phyloP scores from a whole-genome alignment of 306 rosid species.

The Prosopis cineraria region DNA sequence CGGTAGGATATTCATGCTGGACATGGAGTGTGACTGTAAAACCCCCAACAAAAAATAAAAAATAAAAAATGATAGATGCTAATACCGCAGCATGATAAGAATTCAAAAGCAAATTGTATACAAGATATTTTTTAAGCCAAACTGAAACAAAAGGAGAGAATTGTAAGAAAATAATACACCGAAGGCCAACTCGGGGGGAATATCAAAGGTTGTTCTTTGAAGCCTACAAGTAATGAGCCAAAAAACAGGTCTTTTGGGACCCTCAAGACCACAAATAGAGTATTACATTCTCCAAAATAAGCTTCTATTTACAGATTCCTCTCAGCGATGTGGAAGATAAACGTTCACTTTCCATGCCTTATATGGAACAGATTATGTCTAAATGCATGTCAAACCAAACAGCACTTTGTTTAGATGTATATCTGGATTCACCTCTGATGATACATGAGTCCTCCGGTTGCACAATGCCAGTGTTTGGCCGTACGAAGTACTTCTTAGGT shows the following conservation, averaged over 20 bases:
- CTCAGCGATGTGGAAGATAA: neutral
- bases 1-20: slow-evolving; percentile 82
- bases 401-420: slow-evolving; percentile 20
- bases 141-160: neutral
- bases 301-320: slow-evolving; percentile 14
- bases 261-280: neutral
- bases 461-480: slow-evolving; percentile 89
- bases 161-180: neutral
- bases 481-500: slow-evolving; percentile 94
- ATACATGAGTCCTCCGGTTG: slow-evolving; percentile 84
- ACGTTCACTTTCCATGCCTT: neutral
- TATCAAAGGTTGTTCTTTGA: slow-evolving; percentile 12
- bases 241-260: slow-evolving; percentile 20
- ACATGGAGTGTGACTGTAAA: slow-evolving; percentile 94
- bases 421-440: slow-evolving; percentile 72
- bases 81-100: slow-evolving; percentile 7
- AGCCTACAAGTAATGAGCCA: neutral
- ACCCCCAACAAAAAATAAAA: too few species aligned
- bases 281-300: slow-evolving; percentile 9
- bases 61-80: slow-evolving; percentile 38
- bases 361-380: slow-evolving; percentile 5
- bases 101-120: slow-evolving; percentile 24
- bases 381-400: neutral
- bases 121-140: slow-evolving; percentile 23
- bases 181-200: neutral